Base-by-base conservation (phyloP, 75 land plant species). In the Larix kaempferi region DNA sequence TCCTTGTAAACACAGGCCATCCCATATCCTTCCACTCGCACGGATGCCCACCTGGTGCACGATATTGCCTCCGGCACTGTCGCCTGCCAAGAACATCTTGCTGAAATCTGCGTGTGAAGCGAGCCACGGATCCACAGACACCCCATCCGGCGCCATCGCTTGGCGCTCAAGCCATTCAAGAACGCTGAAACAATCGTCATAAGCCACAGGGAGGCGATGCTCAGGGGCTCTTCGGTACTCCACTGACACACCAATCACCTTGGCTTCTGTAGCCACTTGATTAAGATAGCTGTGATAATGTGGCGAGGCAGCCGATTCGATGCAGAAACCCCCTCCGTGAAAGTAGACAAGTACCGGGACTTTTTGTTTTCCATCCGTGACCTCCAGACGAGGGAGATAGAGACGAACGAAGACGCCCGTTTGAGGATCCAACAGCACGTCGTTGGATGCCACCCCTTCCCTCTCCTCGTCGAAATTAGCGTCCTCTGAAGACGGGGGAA, bases 311-410 rank as follows among this genome's bases (percentile, higher is more conserved):
- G 95, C 79, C 2, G 89, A 82, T 6, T 59, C 44, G 49, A 77
- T 17, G 39, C 21, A 59, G 72, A 93, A 90, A 13, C 82, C 91
- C 39, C 93, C 93, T 25, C 95, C 95, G 54, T 93, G 95, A 80
- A 84, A 81, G 78, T 90, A 85, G 78, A 92, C 35, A 16, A 92
- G 56, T 41, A 92, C 62, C 6, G 94, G 94, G 57, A 87, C 77
- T 77, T 25, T 49, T 10, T 60, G 75, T n/a, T n/a, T n/a, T n/a
- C n/a, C n/a, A n/a, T n/a, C n/a, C n/a, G n/a, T n/a, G 21, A 63
- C 62, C 15, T 60, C 15, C 61, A 17, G 29, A 7, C 22, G 21
- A 49, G 96, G 96, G 52, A 78, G 69, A 66, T 81, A 94, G 33
- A 94, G 27, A 0, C 96, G 86, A 35, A 78, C 88, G 57, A 87